Evolutionary conservation across 2,329 filamentous ascomycete genomes (phyloP).

Genomic region (Fusarium chuoi): DNA sequence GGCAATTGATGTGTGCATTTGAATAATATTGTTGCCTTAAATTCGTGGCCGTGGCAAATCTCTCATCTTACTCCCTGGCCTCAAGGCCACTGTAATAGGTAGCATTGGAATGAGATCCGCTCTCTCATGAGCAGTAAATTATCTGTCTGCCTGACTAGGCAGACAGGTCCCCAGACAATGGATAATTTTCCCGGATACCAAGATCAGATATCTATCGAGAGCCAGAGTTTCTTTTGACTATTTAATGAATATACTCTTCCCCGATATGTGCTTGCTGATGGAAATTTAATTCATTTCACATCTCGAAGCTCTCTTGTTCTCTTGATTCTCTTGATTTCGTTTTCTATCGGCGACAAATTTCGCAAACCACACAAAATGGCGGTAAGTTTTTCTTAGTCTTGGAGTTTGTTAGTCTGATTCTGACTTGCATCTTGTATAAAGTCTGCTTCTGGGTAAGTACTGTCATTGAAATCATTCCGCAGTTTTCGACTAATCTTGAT

Average conservation of each 20-base stretch:
- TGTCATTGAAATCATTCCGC: not conserved
- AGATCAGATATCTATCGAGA: not conserved
- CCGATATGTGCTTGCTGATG: not conserved
- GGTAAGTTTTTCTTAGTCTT: not conserved
- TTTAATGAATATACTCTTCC: not conserved
- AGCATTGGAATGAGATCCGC: not conserved
- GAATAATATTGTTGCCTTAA: not conserved
- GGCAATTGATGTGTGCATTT: not conserved
- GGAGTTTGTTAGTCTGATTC: fast-evolving
- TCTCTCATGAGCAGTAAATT: not conserved
- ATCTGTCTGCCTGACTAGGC: conserved; percentile 16
- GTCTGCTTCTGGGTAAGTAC: conserved; percentile 17
- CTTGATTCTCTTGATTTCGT: not conserved
- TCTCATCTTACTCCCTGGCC: no score
- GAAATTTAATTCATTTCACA: not conserved
- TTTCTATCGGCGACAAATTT: not conserved
- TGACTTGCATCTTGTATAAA: not conserved
- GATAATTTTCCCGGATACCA: fast-evolving
- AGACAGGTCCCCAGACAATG: not conserved
- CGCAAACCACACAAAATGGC: not conserved
- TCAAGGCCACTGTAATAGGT: not conserved
- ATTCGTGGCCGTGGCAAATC: not conserved
- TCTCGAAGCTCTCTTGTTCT: not conserved
- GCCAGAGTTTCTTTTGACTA: no score
- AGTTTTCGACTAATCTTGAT: not conserved